A percentile compares a stretch with the other conserved stretches of the same genome.
These are phyloP conservation scores for Kazachstania psychrophila DNA, from an alignment of 805 yeast genomes.

Conservation along the genomic window DNA sequence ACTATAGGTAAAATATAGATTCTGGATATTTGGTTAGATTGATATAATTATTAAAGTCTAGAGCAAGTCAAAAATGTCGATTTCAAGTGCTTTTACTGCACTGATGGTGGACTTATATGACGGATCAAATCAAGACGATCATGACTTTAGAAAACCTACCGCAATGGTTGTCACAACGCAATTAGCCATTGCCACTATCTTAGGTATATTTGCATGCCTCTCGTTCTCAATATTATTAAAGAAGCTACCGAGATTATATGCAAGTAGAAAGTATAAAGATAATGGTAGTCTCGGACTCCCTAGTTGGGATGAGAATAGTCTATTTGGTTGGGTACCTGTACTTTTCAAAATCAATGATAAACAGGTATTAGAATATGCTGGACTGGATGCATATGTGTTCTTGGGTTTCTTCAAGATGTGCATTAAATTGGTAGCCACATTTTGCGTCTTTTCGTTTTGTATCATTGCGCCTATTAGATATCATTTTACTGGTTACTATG, in stretches of 20 bases:
- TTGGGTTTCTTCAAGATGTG: slow-evolving; percentile 86
- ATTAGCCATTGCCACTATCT: slow-evolving; percentile 51
- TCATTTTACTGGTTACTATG: slow-evolving; percentile 73
- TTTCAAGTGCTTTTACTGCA: not conserved
- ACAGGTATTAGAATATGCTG: slow-evolving; percentile 80
- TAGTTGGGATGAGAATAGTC: slow-evolving; percentile 33
- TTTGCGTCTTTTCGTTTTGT: slow-evolving; percentile 60
- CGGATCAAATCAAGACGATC: slow-evolving; percentile 5
- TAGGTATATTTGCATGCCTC: slow-evolving; percentile 62
- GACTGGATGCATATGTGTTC: slow-evolving; percentile 89
- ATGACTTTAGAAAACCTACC: slow-evolving; percentile 31
- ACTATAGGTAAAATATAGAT: too few species aligned
- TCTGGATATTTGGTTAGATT: too few species aligned
- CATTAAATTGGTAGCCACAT: slow-evolving; percentile 53
- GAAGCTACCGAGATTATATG: slow-evolving; percentile 72
- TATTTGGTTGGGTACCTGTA: slow-evolving; percentile 76
- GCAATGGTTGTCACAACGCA: slow-evolving; percentile 69
- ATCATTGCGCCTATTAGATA: slow-evolving; percentile 80
- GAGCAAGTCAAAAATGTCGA: not conserved
- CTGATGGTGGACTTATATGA: not conserved
- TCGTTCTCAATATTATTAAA: slow-evolving; percentile 63
- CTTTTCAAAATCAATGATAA: slow-evolving; percentile 58
- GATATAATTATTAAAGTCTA: too few species aligned
- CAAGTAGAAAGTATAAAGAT: slow-evolving; percentile 51
- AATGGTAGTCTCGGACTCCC: slow-evolving; percentile 22